Percentiles rank a stretch among this genome's conserved stretches.
These are phyloP conservation scores for Pythium periplocum DNA, from an alignment of 352 stramenopile genomes.

Conservation along the genomic window DNA sequence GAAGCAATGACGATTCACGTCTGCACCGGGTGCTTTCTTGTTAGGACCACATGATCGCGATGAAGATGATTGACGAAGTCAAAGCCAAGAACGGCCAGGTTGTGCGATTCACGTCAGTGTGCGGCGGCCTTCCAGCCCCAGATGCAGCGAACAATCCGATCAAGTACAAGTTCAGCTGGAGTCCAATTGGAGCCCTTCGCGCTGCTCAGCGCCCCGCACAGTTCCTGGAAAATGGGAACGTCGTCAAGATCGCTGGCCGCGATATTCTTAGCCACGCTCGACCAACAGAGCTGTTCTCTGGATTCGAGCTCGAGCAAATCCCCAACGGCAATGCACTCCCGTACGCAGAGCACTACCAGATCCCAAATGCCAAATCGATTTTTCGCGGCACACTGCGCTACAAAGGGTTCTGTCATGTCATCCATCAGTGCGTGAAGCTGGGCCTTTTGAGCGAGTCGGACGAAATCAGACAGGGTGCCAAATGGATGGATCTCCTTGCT, in stretches of 20 bases:
- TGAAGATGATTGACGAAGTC: slow-evolving; percentile 87
- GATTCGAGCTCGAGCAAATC: slow-evolving; percentile 75
- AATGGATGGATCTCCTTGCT: slow-evolving; percentile 47
- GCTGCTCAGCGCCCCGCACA: slow-evolving; percentile 41
- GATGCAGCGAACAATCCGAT: slow-evolving; percentile 88
- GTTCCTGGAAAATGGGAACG: slow-evolving; percentile 44
- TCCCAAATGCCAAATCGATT: slow-evolving; percentile 52
- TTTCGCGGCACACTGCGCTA: slow-evolving; percentile 87
- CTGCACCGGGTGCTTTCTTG: background rate
- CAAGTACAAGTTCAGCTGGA: slow-evolving; percentile 92
- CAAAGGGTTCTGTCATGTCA: slow-evolving; percentile 65
- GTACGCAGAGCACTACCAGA: slow-evolving; percentile 80
- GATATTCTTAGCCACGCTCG: slow-evolving; percentile 44
- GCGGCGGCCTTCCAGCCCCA: slow-evolving; percentile 80
- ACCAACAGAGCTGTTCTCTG: slow-evolving; percentile 38
- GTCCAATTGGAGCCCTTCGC: slow-evolving; percentile 54
- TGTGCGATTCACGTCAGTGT: slow-evolving; percentile 77
- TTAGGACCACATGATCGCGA: slow-evolving; percentile 84
- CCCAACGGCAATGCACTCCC: slow-evolving; percentile 82
- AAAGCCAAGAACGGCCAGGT: slow-evolving; percentile 49
- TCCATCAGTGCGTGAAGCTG: slow-evolving; percentile 60
- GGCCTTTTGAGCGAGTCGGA: slow-evolving; percentile 52
- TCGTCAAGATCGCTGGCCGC: slow-evolving; percentile 49
- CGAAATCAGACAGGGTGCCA: slow-evolving; percentile 6
- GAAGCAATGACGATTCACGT: background rate